Evolutionary conservation across 148 eudicot genomes (phyloP), one percentile per base, ranked within the genome.

Genomic region (Cornus suecica): DNA sequence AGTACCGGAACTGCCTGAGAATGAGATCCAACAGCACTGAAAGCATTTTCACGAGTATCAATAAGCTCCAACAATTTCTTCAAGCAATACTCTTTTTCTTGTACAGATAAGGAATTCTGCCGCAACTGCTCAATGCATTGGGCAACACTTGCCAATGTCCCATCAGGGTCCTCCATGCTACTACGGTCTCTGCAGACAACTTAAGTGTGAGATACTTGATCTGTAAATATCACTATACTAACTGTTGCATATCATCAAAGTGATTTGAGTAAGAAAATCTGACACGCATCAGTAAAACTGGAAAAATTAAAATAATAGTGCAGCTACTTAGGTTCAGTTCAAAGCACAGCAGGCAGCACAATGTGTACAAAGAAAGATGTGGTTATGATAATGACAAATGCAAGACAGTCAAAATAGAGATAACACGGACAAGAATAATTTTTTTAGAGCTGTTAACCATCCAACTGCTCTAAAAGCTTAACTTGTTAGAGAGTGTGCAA

Each of bases 21-120:
- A 84, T 95, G 99, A 84, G 98, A 95, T 65, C 98, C 99, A 69
- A 95, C 98, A 77, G 99, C 99, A 84, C 99, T 87, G 79, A 95
- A 89, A 80, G 98, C 99, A 86, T 84, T 93, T 75, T 91, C 99
- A 82, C 93, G 94, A 28, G 97, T 90, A 72, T 93, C 94, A 63
- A 93, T 91, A 74, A 95, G 94, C 52, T 93, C 97, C 67, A 88
- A 83, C 77, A 95, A 83, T 85, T 90, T 92, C 87, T 80, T 91
- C 79, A 95, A 83, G 69, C 88, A 87, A 78, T 71, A 75, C 77
- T 95, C 99, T 83, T 95, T 95, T 67, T 95, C 99, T 80, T 90
- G 93, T 29, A 75, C 77, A 20, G 99, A 86, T 41, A 89, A 87
- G 76, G 94, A 88, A 77, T 81, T 91, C 80, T 88, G 98, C 68